Evolutionary conservation across 371 early-diverging fungal genomes (phyloP), one percentile per base, ranked within the genome.

Genomic region (Lichtheimia ornata): DNA sequence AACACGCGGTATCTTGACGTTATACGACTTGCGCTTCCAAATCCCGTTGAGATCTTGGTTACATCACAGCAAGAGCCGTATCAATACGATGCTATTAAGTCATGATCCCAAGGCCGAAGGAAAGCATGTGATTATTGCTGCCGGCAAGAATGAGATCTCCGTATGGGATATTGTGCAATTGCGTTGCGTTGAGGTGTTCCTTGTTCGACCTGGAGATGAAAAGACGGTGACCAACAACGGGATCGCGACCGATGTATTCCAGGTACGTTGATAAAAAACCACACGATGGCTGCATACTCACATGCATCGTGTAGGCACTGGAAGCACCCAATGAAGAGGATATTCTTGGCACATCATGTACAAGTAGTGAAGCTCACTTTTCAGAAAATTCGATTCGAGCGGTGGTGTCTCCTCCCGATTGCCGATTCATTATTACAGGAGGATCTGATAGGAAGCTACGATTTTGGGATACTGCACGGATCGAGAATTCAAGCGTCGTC

Each of bases 1-100:
- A 1, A 83, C 86, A 30, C 79, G 88, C 47, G 96, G 97, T 7
- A 88, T 94, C 0, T 65, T 96, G 27, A 85, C 88, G 0, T 67
- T 96, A 4, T 93, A 92, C 72, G 97, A 97, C 65, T 65, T 93
- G 9, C 84, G 97, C 22, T 97, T 96, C 76, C 84, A 85, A 42
- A 82, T 95, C 18, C 81, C 84, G 5, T 67, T 95, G 14, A 79
- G 85, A 47, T 79, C 89, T 0, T 96, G 94, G 94, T 79, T 83
- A 5, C 96, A 95, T 67, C 92, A 93, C 0, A 82, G 85, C 40
- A 83, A 82, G 50, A 81, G 87, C 24, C 74, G 85, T 9, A 91
- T 97, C 47, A 84, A 86, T 66, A 72, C 81, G 0, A 66, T 93
- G 52, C 59, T 83, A 4, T 61, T 91, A 30, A 77, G 80, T 25